Percentiles rank a stretch among this genome's conserved stretches.
Conservation (phyloP, 2,329 filamentous ascomycete genomes). For the Phialocephala sp. region DNA sequence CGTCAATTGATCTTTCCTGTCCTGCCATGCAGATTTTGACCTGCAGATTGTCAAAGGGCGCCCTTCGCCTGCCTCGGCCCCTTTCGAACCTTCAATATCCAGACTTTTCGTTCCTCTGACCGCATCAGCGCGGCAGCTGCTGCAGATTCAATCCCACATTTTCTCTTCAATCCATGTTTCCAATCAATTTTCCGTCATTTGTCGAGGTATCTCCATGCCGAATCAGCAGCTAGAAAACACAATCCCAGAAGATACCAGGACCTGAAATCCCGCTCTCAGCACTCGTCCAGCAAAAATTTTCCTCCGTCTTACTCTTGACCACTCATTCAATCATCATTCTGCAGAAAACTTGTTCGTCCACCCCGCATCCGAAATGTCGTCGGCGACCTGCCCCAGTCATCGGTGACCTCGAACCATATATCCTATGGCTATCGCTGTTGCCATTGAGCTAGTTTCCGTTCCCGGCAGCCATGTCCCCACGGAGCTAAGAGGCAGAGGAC, state of each 20-base stretch:
- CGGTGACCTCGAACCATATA: not conserved
- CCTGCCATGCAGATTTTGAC: no score
- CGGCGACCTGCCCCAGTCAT: not conserved
- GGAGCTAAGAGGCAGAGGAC: not conserved
- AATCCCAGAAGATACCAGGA: not conserved
- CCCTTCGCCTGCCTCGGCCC: no score
- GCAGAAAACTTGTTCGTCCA: slow-evolving; percentile 2
- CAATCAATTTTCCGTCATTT: not conserved
- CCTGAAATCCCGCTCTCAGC: not conserved
- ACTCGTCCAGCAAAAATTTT: not conserved
- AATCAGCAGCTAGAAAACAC: not conserved
- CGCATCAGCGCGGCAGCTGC: no score
- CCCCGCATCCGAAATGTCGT: not conserved
- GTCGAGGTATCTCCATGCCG: not conserved
- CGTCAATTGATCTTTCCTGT: no score
- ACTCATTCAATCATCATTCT: not conserved
- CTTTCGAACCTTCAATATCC: no score
- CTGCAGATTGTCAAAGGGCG: no score
- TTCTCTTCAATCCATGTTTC: not conserved
- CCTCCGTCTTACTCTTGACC: not conserved
- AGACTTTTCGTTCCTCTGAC: no score
- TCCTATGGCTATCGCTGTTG: not conserved
- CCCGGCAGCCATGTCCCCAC: no score
- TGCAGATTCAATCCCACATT: no score
- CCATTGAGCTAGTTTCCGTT: not conserved